Evolutionary conservation across 1,139 yeast species (phyloP).

Genomic region (Scheffersomyces insectosa): DNA sequence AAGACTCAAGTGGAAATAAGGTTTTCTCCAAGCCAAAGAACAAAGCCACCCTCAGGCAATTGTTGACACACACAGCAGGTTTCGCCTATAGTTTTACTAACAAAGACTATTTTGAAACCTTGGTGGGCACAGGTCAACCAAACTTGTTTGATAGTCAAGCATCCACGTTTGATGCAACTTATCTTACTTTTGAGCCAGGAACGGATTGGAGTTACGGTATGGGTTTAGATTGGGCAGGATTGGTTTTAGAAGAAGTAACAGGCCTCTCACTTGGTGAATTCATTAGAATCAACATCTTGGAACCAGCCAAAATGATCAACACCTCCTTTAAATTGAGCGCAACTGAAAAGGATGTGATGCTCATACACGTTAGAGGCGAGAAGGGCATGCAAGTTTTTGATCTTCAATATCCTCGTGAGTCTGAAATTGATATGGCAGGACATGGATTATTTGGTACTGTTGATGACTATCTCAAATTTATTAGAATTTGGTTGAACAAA

Average conservation of each 20-base stretch:
- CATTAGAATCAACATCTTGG: slow-evolving; percentile 38
- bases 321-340: slow-evolving; percentile 28
- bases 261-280: slow-evolving; percentile 46
- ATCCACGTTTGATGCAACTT: slow-evolving; percentile 26
- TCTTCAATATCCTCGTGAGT: slow-evolving; percentile 9
- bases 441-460: slow-evolving; percentile 50
- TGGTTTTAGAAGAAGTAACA: slow-evolving; percentile 42
- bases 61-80: slow-evolving; percentile 55
- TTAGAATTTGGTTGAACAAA: slow-evolving; percentile 45
- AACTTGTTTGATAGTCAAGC: not conserved
- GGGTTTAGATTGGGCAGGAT: slow-evolving; percentile 55
- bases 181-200: slow-evolving; percentile 56
- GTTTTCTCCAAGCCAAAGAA: slow-evolving; percentile 25
- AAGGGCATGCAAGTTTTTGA: slow-evolving; percentile 12
- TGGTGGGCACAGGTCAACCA: not conserved
- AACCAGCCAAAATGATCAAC: slow-evolving; percentile 43
- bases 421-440: slow-evolving; percentile 47
- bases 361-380: not conserved
- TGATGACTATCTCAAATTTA: slow-evolving; percentile 42
- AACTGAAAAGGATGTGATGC: not conserved
- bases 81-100: slow-evolving; percentile 48
- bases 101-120: slow-evolving; percentile 21
- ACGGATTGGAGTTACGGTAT: slow-evolving; percentile 52
- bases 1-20: not conserved
- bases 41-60: slow-evolving; percentile 47